Base-by-base conservation (phyloP, 2,329 filamentous ascomycete species). In the Hypoxylon sp. region DNA sequence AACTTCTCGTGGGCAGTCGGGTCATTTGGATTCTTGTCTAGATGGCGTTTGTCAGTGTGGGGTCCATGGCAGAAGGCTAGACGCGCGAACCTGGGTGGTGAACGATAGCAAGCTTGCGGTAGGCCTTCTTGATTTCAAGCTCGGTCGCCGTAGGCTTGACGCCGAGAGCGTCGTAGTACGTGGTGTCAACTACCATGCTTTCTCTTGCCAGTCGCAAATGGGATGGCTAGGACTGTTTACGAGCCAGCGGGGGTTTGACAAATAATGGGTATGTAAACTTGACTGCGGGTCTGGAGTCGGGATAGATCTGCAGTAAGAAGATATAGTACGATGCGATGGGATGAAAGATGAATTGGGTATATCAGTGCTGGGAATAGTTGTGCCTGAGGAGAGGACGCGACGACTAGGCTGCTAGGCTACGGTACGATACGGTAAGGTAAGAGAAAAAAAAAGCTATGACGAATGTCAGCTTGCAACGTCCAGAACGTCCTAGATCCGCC, bases 1-100 rank as follows among this genome's bases (percentile, higher is more conserved):
- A 99, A 99, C 80, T 94, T 95, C 77, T 91, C 92, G 82, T 97
- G 93, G 39, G 96, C 96, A 24, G 92, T 93, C 72, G 96, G 94
- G 79, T 99, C 96, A 77, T 94, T 93, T 64, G 95, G 96, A 82
- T 99, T 99, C 86, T 99, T 99, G 84, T 99, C 96, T 93, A 78
- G 62, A 10, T 11, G 46, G 35, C 21, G 61, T 48, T 46, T 48
- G 58, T 57, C 60, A 67, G 65, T 73, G 73, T 48, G 55, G 54
- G 11, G 24, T 62, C 32, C 50, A 19, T 42, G 52, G 39, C 13
- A 31, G 39, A 27, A 55, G 35, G n/a, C 50, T 17, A 29, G 8
- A 63, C 56, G 58, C 39, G 75, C 83, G 74, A 83, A 93, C 92
- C 92, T 71, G 93, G 93, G 80, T 98, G 95, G 76, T 97, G 93